Base-by-base conservation (phyloP, 2,329 filamentous ascomycete species). In the Ophiostoma fasciatum region DNA sequence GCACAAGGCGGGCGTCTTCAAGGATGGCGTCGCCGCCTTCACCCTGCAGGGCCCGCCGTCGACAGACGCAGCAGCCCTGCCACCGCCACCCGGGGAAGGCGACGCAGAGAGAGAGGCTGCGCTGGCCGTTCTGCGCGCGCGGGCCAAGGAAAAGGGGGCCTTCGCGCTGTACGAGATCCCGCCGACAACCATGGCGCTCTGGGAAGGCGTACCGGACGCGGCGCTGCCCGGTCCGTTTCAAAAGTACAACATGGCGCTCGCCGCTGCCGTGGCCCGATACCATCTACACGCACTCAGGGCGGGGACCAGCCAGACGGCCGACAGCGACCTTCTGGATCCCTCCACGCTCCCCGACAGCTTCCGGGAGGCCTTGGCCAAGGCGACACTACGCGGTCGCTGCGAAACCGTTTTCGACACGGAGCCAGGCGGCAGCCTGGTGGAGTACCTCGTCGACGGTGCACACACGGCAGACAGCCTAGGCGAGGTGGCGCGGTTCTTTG, bases 391-490 rank as follows among this genome's bases (percentile, higher is more conserved):
- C 28, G 90, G 88, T 4, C 70, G 90, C 31, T 94, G 87, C 51
- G 72, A 78, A 45, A 59, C 66, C 28, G 61, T 93, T 5, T 66
- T 65, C 13, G 41, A 40, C n/a, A 15, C 19, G 4, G 11, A n/a
- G 5, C 18, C 14, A 4, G 26, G 78, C 82, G 4, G 70, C 74
- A 7, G 80, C 82, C 61, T 70, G 82, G 27, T 37, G 10, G 32
- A 41, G 12, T 98, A 88, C 87, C 80, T 87, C 50, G 71, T 98
- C 15, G 90, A 98, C 51, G 87, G 90, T 8, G 90, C 85, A 3
- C 90, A 98, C 56, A 98, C 88, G 0, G 66, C 80, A 4, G 88
- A 96, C 51, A 94, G 85, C 52, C 78, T 98, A 37, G 72, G 79
- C 44, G 70, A 83, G 45, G 83, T 84, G 5, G 78, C 78, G 1